Base-by-base conservation (phyloP, 768 basidiomycete species). In the Lentinula raphanica region DNA sequence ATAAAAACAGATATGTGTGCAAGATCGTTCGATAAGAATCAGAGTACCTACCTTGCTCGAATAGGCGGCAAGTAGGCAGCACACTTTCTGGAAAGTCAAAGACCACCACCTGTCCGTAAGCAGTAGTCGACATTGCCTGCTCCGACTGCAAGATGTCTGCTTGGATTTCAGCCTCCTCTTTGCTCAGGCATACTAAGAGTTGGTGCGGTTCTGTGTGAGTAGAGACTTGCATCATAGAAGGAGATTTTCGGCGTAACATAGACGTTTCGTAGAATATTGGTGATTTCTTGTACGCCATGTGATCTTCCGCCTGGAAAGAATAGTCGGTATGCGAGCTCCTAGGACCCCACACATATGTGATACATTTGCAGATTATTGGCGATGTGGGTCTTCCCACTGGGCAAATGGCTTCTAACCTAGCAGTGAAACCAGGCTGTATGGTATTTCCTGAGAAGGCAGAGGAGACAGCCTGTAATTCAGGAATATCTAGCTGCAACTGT, bases 51-150 rank as follows among this genome's bases (percentile, higher is more conserved):
- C 88, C 72, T 60, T 79, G 69, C 67, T 87, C 85, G 61, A 87
- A 75, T 88, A 87, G 88, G 59, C 86, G 80, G 69, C 88, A 88
- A 59, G 82, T 76, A 65, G 68, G 82, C 49, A 92, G 73, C 15
- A 76, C 69, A 21, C 88, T 88, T 59, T 90, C 87, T 42, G 90
- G 88, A 49, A 56, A 56, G 36, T 21, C 27, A 15, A 53, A 23
- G 4, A 50, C 5, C 49, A 50, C 13, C 21, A 44, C 8, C 29
- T 17, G 17, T 35, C 17, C 9, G 9, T 32, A 3, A 13, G 49
- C 19, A 23, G 29, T 23, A 5, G n/a, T 82, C 79, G 60, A 80
- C 67, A 53, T 79, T 76, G 60, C 76, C 76, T 44, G 42, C 42
- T 44, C 42, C 9, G 12, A 7, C 29, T n/a, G n/a, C n/a, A n/a